phyloP scores from a whole-genome alignment of 768 basidiomycete genomes.

The Tylopilus cervinicoccineus region DNA sequence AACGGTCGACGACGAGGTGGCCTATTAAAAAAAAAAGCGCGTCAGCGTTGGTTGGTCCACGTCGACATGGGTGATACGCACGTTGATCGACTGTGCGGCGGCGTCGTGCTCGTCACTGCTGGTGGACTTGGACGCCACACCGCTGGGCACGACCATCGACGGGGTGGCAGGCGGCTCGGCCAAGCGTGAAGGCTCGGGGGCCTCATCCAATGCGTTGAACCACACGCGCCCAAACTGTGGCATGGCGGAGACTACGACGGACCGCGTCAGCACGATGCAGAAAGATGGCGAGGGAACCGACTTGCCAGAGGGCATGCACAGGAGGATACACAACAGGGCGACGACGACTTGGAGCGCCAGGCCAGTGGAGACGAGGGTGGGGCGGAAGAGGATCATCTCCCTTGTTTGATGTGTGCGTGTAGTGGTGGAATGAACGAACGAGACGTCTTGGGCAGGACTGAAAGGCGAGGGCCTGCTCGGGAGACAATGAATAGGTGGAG shows the following conservation, averaged over 20 bases:
- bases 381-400: conserved; percentile 22
- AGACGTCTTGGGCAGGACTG: neutral
- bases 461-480: conserved; percentile 16
- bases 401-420: neutral
- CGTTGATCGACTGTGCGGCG: neutral
- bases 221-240: conserved; percentile 20
- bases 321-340: conserved; percentile 8
- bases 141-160: too few species aligned
- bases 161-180: neutral
- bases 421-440: neutral
- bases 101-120: neutral
- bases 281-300: neutral
- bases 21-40: neutral
- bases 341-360: conserved; percentile 5
- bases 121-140: too few species aligned
- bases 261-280: neutral
- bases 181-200: neutral
- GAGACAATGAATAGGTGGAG: neutral
- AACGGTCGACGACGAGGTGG: neutral
- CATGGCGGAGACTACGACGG: conserved; percentile 8
- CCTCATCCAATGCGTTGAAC: conserved; percentile 11
- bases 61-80: too few species aligned
- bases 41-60: neutral
- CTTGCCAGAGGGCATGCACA: conserved; percentile 12
- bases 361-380: conserved; percentile 11